Base-by-base conservation (phyloP, 805 yeast species). In the Ogataea pini region DNA sequence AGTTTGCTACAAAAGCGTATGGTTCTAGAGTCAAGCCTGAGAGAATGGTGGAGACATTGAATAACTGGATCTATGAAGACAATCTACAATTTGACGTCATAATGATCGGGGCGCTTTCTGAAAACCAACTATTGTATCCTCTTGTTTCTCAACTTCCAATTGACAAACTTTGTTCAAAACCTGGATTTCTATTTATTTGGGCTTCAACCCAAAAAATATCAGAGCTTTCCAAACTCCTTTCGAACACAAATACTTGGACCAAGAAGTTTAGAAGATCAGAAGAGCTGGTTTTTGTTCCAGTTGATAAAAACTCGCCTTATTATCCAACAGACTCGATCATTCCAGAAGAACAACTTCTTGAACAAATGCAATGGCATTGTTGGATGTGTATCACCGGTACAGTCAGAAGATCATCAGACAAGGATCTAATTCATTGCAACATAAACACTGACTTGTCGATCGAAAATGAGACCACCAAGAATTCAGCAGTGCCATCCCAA, bases 341-440 rank as follows among this genome's bases (percentile, higher is more conserved):
- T 31, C 67, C 69, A 2, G 76, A 76, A 47, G 79, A 76, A 14
- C 72, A 72, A 28, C 62, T 87, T 20, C 74, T 87, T 47, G 82
- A 80, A 50, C 80, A 83, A 49, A 82, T 86, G 66, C 94, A 86
- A 68, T 91, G 97, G 96, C 97, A 92, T 68, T 91, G 97, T 60
- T 86, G 96, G 87, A 90, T 91, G 97, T 92, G 97, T 58, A 86
- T 91, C 45, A 91, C 96, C 2, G 97, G 97, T 2, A 91, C 97
- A 0, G 92, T 91, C 7, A 75, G 96, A 61, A 77, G 97, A 59
- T 80, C 95, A 2, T 81, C 83, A 0, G 97, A 91, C 68, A 78
- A 79, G 12, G 90, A 88, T 64, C 72, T 91, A 50, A 90, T 91
- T 51, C 95, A 91, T 64, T 92, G 97, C 69, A 91, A 91, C 61